A percentile compares a stretch with the other conserved stretches of the same genome.
Conservation (phyloP, 371 early-diverging fungal genomes). For the Catenaria anguillulae region DNA sequence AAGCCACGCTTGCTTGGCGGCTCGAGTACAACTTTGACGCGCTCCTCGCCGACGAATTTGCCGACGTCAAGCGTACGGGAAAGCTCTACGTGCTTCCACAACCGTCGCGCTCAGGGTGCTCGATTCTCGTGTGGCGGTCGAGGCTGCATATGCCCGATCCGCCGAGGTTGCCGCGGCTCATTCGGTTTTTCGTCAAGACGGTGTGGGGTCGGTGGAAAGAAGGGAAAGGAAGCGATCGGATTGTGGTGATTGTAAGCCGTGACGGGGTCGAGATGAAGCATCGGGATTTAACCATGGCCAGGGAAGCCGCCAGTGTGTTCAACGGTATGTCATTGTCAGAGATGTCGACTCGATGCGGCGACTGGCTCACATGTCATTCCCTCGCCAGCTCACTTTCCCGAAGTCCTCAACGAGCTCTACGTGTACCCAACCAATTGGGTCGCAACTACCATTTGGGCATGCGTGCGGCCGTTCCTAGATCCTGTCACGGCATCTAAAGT, state of each 20-base stretch:
- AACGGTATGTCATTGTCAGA: no score
- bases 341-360: no score
- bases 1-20: background rate
- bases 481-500: no score
- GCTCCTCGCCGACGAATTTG: background rate
- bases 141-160: background rate
- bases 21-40: background rate
- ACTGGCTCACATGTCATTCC: no score
- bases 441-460: no score
- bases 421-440: no score
- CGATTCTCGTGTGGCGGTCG: background rate
- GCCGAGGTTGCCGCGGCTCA: background rate
- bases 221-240: background rate
- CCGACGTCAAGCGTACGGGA: background rate
- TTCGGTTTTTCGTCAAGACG: background rate
- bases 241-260: background rate
- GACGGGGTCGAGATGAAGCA: background rate
- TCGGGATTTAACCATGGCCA: background rate
- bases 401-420: no score
- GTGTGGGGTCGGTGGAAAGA: background rate
- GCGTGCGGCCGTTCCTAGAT: no score
- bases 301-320: no score
- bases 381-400: no score
- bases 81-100: slow-evolving; percentile 1
- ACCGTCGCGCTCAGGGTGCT: background rate